These are phyloP conservation scores for Fragaria nilgerrensis DNA, from an alignment of 306 rosid species.

Conservation along the genomic window DNA sequence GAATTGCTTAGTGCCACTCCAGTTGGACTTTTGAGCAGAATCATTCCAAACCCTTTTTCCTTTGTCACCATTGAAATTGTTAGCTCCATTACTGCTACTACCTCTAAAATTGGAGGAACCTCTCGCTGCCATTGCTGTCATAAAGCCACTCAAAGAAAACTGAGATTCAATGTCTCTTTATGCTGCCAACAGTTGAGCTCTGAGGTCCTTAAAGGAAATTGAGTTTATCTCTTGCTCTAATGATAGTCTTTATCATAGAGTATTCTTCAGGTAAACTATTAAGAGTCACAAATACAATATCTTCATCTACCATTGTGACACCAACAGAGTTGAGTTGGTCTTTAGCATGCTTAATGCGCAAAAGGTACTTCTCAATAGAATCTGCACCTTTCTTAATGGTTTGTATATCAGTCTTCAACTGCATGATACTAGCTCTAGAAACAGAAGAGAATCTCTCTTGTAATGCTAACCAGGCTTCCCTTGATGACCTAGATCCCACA, in stretches of 20 bases:
- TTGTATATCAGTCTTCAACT: not conserved
- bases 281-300: not conserved
- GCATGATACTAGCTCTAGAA: not conserved
- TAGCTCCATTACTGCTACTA: no score
- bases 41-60: not conserved
- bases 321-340: not conserved
- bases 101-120: not conserved
- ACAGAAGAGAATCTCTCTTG: not conserved
- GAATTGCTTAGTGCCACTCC: no score
- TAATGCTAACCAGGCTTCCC: no score
- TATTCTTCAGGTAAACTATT: not conserved
- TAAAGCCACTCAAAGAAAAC: accelerated
- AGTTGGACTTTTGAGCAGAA: no score
- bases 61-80: not conserved
- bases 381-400: not conserved
- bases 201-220: not conserved
- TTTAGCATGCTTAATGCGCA: not conserved
- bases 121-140: no score
- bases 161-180: not conserved
- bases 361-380: not conserved
- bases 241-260: not conserved
- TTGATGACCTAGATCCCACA: no score
- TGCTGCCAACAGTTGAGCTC: not conserved
- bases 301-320: not conserved
- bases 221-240: not conserved